Percentiles rank a stretch among this genome's conserved stretches.
Evolutionary conservation across 345 rosid species (phyloP).

Genomic region (Sapria himalayana): DNA sequence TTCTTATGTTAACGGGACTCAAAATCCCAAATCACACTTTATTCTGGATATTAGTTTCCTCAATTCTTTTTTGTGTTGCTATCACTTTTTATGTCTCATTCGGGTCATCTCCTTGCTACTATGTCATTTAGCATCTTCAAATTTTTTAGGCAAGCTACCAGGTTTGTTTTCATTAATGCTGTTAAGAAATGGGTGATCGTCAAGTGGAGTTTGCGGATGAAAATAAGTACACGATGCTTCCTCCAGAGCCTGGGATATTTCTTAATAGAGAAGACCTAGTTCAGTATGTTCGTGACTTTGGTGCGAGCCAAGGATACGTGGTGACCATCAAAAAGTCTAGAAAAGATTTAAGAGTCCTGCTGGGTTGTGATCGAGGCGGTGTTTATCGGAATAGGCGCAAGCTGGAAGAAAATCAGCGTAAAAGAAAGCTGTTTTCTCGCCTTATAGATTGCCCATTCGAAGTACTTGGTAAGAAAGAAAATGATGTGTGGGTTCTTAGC

Average conservation of each 20-base stretch:
- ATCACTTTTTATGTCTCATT: too few relatives aligned
- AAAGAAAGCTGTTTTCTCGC: constrained; percentile 24
- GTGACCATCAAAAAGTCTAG: constrained; percentile 31
- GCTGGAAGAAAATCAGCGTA: constrained; percentile 27
- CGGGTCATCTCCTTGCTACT: too few relatives aligned
- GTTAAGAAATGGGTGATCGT: too few relatives aligned
- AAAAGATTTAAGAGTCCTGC: constrained; percentile 26
- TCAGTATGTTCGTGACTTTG: constrained; percentile 20
- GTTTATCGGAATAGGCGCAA: constrained; percentile 27
- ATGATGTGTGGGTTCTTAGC: constrained; percentile 20
- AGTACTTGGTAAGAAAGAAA: constrained; percentile 23
- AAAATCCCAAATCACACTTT: too few relatives aligned
- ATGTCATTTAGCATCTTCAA: too few relatives aligned
- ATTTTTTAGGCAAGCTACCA: too few relatives aligned
- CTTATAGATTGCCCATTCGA: constrained; percentile 32
- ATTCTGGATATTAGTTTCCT: too few relatives aligned
- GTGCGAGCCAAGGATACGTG: constrained; percentile 26
- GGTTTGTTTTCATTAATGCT: too few relatives aligned
- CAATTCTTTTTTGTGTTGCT: too few relatives aligned
- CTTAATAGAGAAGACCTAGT: constrained; percentile 23
- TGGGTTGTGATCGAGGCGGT: constrained; percentile 34
- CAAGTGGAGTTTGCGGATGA: constrained; percentile 9
- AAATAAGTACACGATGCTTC: constrained; percentile 20
- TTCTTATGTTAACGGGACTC: too few relatives aligned
- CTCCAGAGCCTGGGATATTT: constrained; percentile 19